These are phyloP conservation scores for Phytophthora rubi DNA, from an alignment of 352 stramenopile species.

Conservation along the genomic window DNA sequence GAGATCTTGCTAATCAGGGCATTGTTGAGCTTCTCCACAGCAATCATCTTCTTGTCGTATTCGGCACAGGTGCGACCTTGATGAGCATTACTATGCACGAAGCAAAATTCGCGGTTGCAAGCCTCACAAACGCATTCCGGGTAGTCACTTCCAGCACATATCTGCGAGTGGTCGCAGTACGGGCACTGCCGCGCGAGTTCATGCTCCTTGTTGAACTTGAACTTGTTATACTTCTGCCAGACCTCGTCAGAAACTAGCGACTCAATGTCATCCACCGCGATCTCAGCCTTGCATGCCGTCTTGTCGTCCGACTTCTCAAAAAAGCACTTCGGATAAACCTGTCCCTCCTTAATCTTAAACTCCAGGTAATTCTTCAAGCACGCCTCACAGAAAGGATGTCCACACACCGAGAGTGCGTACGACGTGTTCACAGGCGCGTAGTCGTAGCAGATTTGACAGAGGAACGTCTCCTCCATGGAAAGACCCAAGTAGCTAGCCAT, in stretches of 20 bases:
- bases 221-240: slow-evolving; percentile 82
- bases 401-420: slow-evolving; percentile 51
- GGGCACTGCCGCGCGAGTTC: slow-evolving; percentile 64
- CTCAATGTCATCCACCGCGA: slow-evolving; percentile 56
- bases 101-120: slow-evolving; percentile 80
- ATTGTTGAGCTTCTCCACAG: slow-evolving; percentile 87
- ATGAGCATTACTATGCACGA: slow-evolving; percentile 89
- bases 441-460: slow-evolving; percentile 85
- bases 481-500: slow-evolving; percentile 60
- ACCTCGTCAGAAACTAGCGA: slow-evolving; percentile 50
- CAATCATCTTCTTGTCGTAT: slow-evolving; percentile 79
- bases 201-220: slow-evolving; percentile 88
- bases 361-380: slow-evolving; percentile 73
- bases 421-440: slow-evolving; percentile 46
- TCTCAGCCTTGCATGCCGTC: slow-evolving; percentile 44
- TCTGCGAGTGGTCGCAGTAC: slow-evolving; percentile 63
- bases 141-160: slow-evolving; percentile 46
- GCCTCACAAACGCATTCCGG: slow-evolving; percentile 53
- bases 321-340: slow-evolving; percentile 83
- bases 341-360: slow-evolving; percentile 73
- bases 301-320: slow-evolving; percentile 43
- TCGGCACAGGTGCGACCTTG: slow-evolving; percentile 65
- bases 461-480: slow-evolving; percentile 72
- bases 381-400: slow-evolving; percentile 63
- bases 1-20: slow-evolving; percentile 79